Evolutionary conservation across 192 early-diverging fungal species (phyloP), one percentile per base, ranked within the genome.

Genomic region (Coemansia sp.): DNA sequence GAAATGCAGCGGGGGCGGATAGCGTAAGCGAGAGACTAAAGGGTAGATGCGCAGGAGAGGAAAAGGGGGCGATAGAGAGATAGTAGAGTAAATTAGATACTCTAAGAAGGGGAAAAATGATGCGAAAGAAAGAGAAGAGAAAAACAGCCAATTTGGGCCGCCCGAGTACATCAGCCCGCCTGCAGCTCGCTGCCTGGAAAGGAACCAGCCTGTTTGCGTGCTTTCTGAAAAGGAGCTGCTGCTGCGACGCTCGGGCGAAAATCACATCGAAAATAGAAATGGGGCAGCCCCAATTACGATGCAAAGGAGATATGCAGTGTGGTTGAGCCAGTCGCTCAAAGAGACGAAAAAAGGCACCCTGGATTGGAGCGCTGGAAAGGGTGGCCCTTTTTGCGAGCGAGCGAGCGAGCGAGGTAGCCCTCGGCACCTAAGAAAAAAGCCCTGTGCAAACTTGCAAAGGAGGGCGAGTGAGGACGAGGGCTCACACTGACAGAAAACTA

Each of bases 141-240:
- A 56, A 56, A 56, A 15, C 14, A 46, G 12, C 15, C n/a, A 22
- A 19, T 19, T 10, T 7, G 43, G n/a, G 43, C 43, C 12, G 1
- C n/a, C n/a, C n/a, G n/a, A 22, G 43, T 17, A 56, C 53, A 15
- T 19, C 53, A 56, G 15, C 29, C 53, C 53, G 8, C 53, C 0
- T 56, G 53, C 53, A 56, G 53, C 53, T 35, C 53, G 53, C 31
- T 19, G 27, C n/a, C 25, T 35, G 47, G 47, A n/a, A n/a, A n/a
- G n/a, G n/a, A n/a, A n/a, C n/a, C n/a, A n/a, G n/a, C n/a, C n/a
- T n/a, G n/a, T n/a, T n/a, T n/a, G n/a, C n/a, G n/a, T n/a, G 53
- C 53, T 35, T 56, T 56, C 53, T 35, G 53, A 56, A 56, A 35
- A 56, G 47, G 53, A 56, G n/a, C n/a, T n/a, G 32, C 53, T 35